phyloP scores from a whole-genome alignment of 441 rosid genomes.

The Kokia cookei region DNA sequence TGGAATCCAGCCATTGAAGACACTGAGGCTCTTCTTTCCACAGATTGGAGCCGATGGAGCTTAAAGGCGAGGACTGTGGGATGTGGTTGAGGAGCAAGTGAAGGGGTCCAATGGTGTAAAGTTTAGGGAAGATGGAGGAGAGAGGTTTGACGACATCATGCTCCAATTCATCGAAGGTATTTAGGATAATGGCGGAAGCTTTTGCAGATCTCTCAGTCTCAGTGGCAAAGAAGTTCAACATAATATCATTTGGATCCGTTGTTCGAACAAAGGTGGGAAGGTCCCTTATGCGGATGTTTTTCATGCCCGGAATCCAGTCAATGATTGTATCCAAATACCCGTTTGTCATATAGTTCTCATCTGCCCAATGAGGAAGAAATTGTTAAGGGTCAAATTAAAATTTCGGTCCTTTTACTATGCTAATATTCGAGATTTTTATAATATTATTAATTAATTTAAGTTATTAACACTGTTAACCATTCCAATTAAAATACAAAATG shows the following conservation, averaged over 20 bases:
- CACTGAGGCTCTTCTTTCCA: conserved; percentile 31
- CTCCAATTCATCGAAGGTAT: conserved; percentile 25
- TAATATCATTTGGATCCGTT: conserved; percentile 1
- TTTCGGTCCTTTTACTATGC: no score
- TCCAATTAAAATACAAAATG: no score
- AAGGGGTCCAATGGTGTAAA: conserved; percentile 28
- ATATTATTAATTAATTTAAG: no score
- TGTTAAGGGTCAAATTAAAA: no score
- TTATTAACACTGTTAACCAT: no score
- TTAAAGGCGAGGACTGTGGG: not conserved
- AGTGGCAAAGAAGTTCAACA: conserved; percentile 8
- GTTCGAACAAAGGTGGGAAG: conserved; percentile 17
- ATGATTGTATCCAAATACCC: conserved; percentile 20
- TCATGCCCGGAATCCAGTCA: conserved; percentile 17
- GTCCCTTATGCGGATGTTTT: conserved; percentile 13
- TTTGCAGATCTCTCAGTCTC: not conserved
- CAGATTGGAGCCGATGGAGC: conserved; percentile 8
- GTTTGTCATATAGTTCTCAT: not conserved
- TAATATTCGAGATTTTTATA: no score
- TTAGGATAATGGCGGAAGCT: conserved; percentile 15
- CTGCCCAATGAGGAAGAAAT: not conserved
- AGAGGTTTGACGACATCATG: conserved; percentile 17
- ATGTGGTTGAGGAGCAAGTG: conserved; percentile 12
- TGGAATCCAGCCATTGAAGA: conserved; percentile 25
- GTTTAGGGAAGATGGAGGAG: not conserved